These are phyloP conservation scores for Cladochytrium replicatum DNA, from an alignment of 192 early-diverging fungal genomes.

Conservation along the genomic window DNA sequence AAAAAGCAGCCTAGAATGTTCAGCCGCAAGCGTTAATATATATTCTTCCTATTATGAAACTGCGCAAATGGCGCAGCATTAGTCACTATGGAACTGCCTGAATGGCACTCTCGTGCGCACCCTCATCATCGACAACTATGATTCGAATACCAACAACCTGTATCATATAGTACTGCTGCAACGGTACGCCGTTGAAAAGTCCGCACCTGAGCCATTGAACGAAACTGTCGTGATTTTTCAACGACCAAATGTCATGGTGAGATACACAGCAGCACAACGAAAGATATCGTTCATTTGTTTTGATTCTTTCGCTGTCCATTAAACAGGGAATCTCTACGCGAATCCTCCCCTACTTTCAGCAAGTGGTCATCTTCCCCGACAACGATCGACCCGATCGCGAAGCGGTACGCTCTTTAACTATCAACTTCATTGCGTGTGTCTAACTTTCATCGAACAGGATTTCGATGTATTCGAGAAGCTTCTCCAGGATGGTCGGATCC, in stretches of 20 bases:
- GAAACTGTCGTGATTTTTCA: slow-evolving; percentile 83
- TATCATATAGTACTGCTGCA: slow-evolving; percentile 59
- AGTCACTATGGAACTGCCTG: no score
- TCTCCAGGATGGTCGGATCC: slow-evolving; percentile 37
- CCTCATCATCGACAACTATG: slow-evolving; percentile 95
- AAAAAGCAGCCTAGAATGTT: no score
- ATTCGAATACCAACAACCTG: slow-evolving; percentile 97
- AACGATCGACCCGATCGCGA: slow-evolving; percentile 68
- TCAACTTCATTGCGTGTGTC: no score
- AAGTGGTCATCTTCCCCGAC: slow-evolving; percentile 85
- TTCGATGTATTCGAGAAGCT: slow-evolving; percentile 65
- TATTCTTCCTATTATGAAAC: no score
- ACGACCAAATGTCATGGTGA: slow-evolving; percentile 85
- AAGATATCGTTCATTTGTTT: background rate
- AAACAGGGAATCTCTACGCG: slow-evolving; percentile 46
- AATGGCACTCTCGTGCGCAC: no score
- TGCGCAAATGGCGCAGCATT: no score
- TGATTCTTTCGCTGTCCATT: no score
- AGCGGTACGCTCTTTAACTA: slow-evolving; percentile 28
- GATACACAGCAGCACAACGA: background rate
- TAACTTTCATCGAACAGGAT: no score
- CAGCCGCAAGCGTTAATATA: no score
- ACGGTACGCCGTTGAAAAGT: no score
- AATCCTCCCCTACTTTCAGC: slow-evolving; percentile 80
- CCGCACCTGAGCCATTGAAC: no score